Evolutionary conservation across 305 asterid species (phyloP), one percentile per base, ranked within the genome.

Genomic region (Fraxinus angustifolia): DNA sequence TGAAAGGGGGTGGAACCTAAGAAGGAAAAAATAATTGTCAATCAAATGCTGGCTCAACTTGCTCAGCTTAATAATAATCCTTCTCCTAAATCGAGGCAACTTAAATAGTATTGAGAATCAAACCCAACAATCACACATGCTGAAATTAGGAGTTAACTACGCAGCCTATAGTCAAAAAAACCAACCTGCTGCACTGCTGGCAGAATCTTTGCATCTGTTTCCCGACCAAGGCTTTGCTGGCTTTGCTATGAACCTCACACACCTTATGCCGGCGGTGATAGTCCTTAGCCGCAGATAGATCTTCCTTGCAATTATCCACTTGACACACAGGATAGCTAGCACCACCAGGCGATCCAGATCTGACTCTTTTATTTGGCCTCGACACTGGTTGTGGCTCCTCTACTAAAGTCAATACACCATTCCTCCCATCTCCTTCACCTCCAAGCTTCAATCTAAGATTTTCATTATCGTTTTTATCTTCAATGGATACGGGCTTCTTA

Each of bases 191-290:
- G 42, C 98, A 94, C 87, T 94, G 98, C 91, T 94, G 98, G 87
- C 98, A 94, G 84, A 94, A 94, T 83, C 98, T 86, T 77, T 94
- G 97, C 93, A 90, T 87, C 86, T 92, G 97, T 80, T 90, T 88
- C 76, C 92, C 91, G 28, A 94, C 93, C 80, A 90, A 81, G 12
- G 97, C 95, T 75, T 90, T 87, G 4, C 87, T 81, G 16, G 93
- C 94, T 83, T 94, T 94, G 86, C 98, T 94, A 81, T 94, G 98
- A 78, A 86, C 87, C 88, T 90, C 95, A 78, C 98, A 94, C 77
- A 94, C 98, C 90, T 91, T 94, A 80, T 94, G 97, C 60, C 98
- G 89, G 35, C 97, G 81, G 81, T 94, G 98, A 87, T 94, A 94
- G 82, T 94, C 97, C 87, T 94, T 92, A 3, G 93, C 97, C 76